These are phyloP conservation scores for Dipteronia sinensis DNA, from an alignment of 345 rosid species.

Conservation along the genomic window DNA sequence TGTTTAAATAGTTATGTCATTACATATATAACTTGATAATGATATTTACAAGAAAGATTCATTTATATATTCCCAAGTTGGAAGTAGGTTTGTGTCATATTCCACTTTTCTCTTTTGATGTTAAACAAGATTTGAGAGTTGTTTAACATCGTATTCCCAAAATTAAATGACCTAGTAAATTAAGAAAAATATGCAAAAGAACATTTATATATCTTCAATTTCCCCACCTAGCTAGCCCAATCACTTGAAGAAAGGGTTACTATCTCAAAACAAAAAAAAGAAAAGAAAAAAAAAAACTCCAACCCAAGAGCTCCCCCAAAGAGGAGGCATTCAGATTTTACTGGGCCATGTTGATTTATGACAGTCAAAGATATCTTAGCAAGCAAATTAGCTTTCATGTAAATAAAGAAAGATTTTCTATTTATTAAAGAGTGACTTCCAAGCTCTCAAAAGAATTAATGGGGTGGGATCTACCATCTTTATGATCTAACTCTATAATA, in stretches of 20 bases:
- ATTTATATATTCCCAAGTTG: neutral
- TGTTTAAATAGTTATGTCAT: neutral
- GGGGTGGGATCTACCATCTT: slow-evolving; percentile 33
- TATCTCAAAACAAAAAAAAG: slow-evolving; percentile 4
- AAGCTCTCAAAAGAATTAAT: slow-evolving; percentile 38
- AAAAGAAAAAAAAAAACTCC: too few relatives aligned
- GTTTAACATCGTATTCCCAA: neutral
- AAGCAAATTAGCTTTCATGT: slow-evolving; percentile 15
- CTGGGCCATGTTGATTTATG: slow-evolving; percentile 36
- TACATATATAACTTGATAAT: neutral
- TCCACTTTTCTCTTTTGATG: slow-evolving; percentile 24
- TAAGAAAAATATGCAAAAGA: neutral
- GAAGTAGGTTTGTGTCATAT: neutral
- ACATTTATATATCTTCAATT: neutral
- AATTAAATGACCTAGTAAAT: neutral
- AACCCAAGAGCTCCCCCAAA: slow-evolving; percentile 25
- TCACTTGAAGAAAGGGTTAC: neutral
- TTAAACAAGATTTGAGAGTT: neutral
- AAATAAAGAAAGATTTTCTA: slow-evolving; percentile 12
- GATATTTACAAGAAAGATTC: too few relatives aligned
- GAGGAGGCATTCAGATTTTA: slow-evolving; percentile 37
- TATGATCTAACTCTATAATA: slow-evolving; percentile 15
- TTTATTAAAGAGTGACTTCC: slow-evolving; percentile 52
- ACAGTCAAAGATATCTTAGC: slow-evolving; percentile 29
- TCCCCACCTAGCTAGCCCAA: neutral